A percentile compares a stretch with the other conserved stretches of the same genome.
Conservation (phyloP, 495 filamentous ascomycete genomes). For the Tuber melanosporum region DNA sequence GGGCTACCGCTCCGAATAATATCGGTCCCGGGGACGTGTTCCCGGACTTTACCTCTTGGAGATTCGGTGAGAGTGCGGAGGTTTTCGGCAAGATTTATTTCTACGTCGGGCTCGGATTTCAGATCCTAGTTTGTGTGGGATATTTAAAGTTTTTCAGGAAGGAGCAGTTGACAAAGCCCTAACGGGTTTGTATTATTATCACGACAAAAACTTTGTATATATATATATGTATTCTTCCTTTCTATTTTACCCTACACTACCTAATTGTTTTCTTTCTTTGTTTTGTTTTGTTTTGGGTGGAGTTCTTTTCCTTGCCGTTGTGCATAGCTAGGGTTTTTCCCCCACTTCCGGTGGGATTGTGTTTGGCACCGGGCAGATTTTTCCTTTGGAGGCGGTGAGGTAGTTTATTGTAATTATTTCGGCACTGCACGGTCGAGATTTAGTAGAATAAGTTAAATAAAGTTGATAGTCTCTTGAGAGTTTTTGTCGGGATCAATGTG, state of each 20-base stretch:
- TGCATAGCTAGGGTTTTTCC: background rate
- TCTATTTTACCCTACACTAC: background rate
- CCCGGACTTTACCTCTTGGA: slow-evolving; percentile 45
- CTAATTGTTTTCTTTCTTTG: background rate
- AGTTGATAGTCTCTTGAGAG: too few species aligned
- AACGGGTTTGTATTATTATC: background rate
- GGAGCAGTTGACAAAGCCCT: slow-evolving; percentile 65
- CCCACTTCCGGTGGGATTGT: background rate
- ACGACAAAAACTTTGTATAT: background rate
- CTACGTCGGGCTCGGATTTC: slow-evolving; percentile 58
- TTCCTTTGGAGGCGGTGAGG: background rate
- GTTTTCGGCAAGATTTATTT: slow-evolving; percentile 57
- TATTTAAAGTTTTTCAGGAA: slow-evolving; percentile 66
- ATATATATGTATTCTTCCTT: background rate
- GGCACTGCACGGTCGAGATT: background rate
- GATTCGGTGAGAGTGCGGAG: slow-evolving; percentile 45
- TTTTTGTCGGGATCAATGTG: too few species aligned
- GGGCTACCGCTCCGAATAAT: slow-evolving; percentile 54
- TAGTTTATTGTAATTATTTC: background rate
- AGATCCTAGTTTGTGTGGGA: slow-evolving; percentile 58
- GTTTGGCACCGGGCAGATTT: background rate
- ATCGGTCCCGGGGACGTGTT: slow-evolving; percentile 60
- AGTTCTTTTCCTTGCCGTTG: background rate
- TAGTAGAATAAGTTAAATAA: background rate
- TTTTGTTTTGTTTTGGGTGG: background rate